A percentile compares a stretch with the other conserved stretches of the same genome.
Conservation (phyloP, 768 basidiomycete species). For the Mycena maculata region DNA sequence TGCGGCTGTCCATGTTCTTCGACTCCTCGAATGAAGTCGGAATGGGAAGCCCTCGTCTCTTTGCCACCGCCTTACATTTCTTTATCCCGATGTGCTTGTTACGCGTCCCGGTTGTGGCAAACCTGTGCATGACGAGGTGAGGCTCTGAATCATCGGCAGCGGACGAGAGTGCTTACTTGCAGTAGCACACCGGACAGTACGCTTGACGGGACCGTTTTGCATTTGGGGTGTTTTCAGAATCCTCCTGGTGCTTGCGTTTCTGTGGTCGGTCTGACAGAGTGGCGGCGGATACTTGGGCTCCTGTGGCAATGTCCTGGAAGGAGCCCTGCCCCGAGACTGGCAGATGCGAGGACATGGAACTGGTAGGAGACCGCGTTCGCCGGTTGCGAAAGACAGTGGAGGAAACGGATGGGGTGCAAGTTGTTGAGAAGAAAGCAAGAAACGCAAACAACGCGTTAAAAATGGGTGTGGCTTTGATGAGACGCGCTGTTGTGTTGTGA, state of each 20-base stretch:
- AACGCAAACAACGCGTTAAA: slow-evolving; percentile 27
- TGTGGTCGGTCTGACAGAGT: neutral
- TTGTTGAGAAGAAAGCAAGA: neutral
- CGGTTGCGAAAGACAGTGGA: neutral
- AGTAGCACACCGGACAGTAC: slow-evolving; percentile 19
- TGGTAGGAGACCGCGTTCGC: too few species aligned
- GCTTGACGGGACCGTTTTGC: neutral
- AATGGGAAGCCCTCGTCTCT: neutral
- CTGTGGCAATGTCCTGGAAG: neutral
- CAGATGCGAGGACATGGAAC: neutral
- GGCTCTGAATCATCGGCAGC: neutral
- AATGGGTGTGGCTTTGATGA: neutral
- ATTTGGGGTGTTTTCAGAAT: neutral
- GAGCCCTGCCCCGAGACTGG: neutral
- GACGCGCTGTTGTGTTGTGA: slow-evolving; percentile 6
- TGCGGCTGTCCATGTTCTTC: neutral
- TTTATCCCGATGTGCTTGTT: slow-evolving; percentile 1
- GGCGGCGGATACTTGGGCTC: neutral
- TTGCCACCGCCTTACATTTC: neutral
- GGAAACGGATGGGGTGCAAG: neutral
- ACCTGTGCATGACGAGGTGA: slow-evolving; percentile 10
- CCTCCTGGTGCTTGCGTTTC: neutral
- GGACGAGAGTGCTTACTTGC: neutral
- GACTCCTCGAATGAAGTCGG: neutral
- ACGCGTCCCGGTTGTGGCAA: neutral